Evolutionary conservation across 345 rosid species (phyloP).

Genomic region (Gossypium mustelinum): DNA sequence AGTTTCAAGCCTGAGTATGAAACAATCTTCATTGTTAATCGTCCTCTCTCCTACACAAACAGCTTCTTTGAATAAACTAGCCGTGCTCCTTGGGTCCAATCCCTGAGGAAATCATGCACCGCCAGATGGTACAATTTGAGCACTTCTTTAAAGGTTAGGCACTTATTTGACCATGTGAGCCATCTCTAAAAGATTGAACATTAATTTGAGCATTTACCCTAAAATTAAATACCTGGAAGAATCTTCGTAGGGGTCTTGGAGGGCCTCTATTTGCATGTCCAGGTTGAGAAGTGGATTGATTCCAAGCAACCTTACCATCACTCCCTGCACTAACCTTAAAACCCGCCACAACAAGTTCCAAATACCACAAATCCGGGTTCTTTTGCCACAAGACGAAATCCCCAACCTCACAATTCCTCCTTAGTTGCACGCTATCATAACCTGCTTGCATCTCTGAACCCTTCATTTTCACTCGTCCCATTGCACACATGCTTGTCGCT

Average conservation of each 20-base stretch:
- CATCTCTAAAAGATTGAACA: too few species aligned
- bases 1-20: slow-evolving; percentile 69
- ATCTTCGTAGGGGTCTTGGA: slow-evolving; percentile 78
- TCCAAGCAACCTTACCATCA: slow-evolving; percentile 89
- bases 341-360: slow-evolving; percentile 81
- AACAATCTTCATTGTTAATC: slow-evolving; percentile 56
- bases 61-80: slow-evolving; percentile 72
- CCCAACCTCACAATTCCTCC: slow-evolving; percentile 63
- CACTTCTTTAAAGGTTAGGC: too few species aligned
- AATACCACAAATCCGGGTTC: slow-evolving; percentile 82
- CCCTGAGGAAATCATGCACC: slow-evolving; percentile 39
- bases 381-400: slow-evolving; percentile 93
- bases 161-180: not conserved
- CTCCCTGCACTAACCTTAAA: slow-evolving; percentile 88
- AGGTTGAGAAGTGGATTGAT: slow-evolving; percentile 79
- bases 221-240: slow-evolving; percentile 58
- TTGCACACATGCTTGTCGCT: slow-evolving; percentile 75
- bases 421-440: slow-evolving; percentile 41
- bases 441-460: slow-evolving; percentile 74
- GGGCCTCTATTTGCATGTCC: slow-evolving; percentile 77
- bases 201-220: too few species aligned
- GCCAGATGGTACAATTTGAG: too few species aligned
- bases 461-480: slow-evolving; percentile 81
- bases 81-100: slow-evolving; percentile 77
- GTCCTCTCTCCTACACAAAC: slow-evolving; percentile 61